Evolutionary conservation across 2,329 filamentous ascomycete genomes (phyloP), one percentile per base, ranked within the genome.

Genomic region (Botrytis squamosa): DNA sequence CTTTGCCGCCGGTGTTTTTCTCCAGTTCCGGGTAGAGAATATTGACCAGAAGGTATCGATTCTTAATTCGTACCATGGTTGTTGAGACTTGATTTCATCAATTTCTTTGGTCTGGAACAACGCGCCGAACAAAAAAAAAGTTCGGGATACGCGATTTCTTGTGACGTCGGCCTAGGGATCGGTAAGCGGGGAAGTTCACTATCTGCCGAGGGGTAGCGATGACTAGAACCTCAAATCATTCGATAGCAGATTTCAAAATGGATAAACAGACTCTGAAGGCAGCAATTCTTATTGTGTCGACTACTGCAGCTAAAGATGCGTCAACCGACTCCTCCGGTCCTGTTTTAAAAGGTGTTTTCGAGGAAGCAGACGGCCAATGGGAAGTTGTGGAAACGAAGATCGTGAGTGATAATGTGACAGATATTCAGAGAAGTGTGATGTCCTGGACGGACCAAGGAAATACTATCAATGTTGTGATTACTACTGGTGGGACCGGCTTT

Each of bases 401-500:
- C 75, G 93, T 98, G 5, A 84, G 92, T 22, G 96, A 99, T 82
- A 88, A 90, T 80, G 85, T 91, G 8, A 82, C 89, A 7, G 86
- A 91, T 33, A 98, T 99, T 73, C 93, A 97, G 80, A 86, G 86
- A 25, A 87, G 90, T 69, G 87, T 99, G 69, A 89, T 85, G 75
- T 80, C 85, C 18, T 98, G 93, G 93, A 86, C 92, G 0, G 94
- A 97, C 82, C 83, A 86, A 18, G 82, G 87, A 8, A 86, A 86
- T 66, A 82, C 85, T 6, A 82, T 91, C 68, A 95, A 97, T 82
- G 83, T 98, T 74, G 88, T 99, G 74, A 83, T 98, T 65, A 95
- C 94, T 0, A 97, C 94, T 10, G 96, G 96, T 36, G 96, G 96
- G 3, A 99, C 96, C 1, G 96, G 96, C 0, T 99, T 99, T 82